phyloP scores from a whole-genome alignment of 2,329 filamentous ascomycete species.

The Nemania sp. region DNA sequence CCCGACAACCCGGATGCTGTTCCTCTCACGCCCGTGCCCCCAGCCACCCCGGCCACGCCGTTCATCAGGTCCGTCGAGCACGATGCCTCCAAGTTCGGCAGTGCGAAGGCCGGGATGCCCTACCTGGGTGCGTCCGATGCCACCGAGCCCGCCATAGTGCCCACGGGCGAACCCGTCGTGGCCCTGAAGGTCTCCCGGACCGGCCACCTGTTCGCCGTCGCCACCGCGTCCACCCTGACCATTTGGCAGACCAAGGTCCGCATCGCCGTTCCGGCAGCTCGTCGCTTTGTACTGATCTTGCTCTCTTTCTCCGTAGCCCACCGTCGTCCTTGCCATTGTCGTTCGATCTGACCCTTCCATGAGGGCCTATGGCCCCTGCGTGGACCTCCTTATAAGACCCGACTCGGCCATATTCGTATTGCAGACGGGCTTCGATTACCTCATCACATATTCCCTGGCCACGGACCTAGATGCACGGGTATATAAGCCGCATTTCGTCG shows the following conservation, averaged over 20 bases:
- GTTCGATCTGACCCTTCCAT: slow-evolving; percentile 81
- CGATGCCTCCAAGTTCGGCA: slow-evolving; percentile 47
- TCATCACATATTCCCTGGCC: slow-evolving; percentile 93
- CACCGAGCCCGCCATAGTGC: slow-evolving; percentile 46
- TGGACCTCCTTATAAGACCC: slow-evolving; percentile 82
- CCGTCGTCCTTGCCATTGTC: slow-evolving; percentile 83
- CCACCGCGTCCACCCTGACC: slow-evolving; percentile 83
- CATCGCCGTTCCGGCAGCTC: slow-evolving; percentile 19
- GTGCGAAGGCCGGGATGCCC: slow-evolving; percentile 35
- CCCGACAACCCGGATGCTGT: slow-evolving; percentile 40
- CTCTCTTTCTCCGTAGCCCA: slow-evolving; percentile 63
- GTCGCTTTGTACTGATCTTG: slow-evolving; percentile 34
- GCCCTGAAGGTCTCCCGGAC: slow-evolving; percentile 77
- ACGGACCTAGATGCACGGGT: slow-evolving; percentile 81
- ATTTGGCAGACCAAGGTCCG: slow-evolving; percentile 94
- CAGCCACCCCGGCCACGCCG: slow-evolving; percentile 58
- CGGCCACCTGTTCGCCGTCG: slow-evolving; percentile 83
- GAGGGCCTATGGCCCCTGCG: slow-evolving; percentile 81
- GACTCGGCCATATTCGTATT: slow-evolving; percentile 92
- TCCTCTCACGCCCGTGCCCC: slow-evolving; percentile 48
- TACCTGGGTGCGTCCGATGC: slow-evolving; percentile 37
- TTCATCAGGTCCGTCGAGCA: slow-evolving; percentile 64
- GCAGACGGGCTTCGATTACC: slow-evolving; percentile 80
- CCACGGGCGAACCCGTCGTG: slow-evolving; percentile 66
- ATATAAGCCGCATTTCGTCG: slow-evolving; percentile 80